Conservation (phyloP, 331 rosid species). For the Dryas integrifolia region DNA sequence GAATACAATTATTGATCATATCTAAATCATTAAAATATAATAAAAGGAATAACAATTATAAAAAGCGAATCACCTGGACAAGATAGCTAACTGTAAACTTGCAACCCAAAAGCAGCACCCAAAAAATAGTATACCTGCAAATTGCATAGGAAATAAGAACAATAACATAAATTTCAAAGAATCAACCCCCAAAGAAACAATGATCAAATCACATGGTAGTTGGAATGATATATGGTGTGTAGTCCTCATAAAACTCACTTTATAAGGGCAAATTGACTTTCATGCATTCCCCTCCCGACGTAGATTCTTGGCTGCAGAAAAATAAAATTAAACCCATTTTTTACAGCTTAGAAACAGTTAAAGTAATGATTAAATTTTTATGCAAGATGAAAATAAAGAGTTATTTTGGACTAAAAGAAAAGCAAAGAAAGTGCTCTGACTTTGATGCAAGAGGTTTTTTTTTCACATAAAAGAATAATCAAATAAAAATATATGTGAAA, state of each 20-base stretch:
- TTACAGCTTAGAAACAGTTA: conserved; percentile 4
- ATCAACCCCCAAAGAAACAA: conserved; percentile 2
- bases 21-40: conserved; percentile 18
- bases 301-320: conserved; percentile 79
- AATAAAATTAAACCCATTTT: conserved; percentile 20
- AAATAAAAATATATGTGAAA: background rate
- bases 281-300: conserved; percentile 98
- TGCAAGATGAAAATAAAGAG: conserved; percentile 2
- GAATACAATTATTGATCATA: conserved; percentile 21
- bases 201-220: background rate
- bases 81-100: conserved; percentile 54
- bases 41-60: conserved; percentile 3
- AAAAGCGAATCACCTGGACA: conserved; percentile 38
- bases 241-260: conserved; percentile 55
- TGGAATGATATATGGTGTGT: background rate
- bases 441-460: background rate
- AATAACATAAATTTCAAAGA: conserved; percentile 11
- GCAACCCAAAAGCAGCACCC: conserved; percentile 47
- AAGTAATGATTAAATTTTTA: background rate
- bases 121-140: conserved; percentile 55
- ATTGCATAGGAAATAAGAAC: conserved; percentile 14
- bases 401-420: background rate
- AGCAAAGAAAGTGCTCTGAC: background rate
- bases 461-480: background rate
- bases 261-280: conserved; percentile 77